Percentiles rank a stretch among this genome's conserved stretches.
These are phyloP conservation scores for Mucor irregularis DNA, from an alignment of 371 early-diverging fungal species.

Conservation along the genomic window DNA sequence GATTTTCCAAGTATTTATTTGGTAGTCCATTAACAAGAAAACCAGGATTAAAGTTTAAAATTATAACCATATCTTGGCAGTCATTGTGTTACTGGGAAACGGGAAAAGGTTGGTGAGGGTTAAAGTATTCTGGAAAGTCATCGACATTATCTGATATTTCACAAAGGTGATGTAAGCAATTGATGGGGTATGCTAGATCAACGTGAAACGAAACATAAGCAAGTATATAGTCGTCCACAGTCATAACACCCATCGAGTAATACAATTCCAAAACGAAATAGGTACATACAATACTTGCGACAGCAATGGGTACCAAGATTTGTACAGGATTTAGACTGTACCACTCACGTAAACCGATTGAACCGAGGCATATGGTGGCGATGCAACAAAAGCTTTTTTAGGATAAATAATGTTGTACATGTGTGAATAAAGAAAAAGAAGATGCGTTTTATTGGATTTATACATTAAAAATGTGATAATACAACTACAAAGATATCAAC, in stretches of 20 bases:
- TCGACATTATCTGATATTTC: conserved; percentile 41
- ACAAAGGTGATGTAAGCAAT: conserved; percentile 45
- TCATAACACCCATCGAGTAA: conserved; percentile 37
- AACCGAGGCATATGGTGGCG: conserved; percentile 27
- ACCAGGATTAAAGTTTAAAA: no score
- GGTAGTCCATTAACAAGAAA: no score
- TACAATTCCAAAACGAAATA: conserved; percentile 45
- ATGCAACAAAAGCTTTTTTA: conserved; percentile 27
- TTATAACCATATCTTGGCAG: not conserved
- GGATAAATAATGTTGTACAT: not conserved
- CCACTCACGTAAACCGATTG: conserved; percentile 21
- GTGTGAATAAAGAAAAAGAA: no score
- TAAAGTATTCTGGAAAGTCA: conserved; percentile 24
- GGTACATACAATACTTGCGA: conserved; percentile 30
- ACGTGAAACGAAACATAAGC: conserved; percentile 42
- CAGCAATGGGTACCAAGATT: conserved; percentile 35
- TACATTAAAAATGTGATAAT: no score
- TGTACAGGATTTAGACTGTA: conserved; percentile 19
- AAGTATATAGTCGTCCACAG: conserved; percentile 39
- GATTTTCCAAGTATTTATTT: no score
- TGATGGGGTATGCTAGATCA: conserved; percentile 45
- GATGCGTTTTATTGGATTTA: no score
- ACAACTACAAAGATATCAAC: not conserved
- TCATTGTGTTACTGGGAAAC: not conserved
- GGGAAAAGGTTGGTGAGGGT: conserved; percentile 2